Conservation (phyloP, 495 filamentous ascomycete species). For the Monascus purpureus region DNA sequence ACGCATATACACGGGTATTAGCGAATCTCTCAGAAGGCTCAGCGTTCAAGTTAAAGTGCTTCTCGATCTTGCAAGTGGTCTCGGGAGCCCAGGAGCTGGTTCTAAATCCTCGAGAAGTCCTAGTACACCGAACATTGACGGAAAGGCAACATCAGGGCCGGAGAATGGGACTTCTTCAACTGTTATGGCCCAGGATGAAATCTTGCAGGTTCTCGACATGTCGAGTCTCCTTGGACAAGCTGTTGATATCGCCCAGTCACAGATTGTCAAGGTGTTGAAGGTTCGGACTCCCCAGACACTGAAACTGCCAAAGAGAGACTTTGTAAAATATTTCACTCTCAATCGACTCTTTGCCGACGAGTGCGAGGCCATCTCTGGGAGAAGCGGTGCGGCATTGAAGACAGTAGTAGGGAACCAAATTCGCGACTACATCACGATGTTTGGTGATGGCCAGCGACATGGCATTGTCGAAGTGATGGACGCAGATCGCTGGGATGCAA, state of each 20-base stretch:
- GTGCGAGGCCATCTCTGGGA: slow-evolving; percentile 88
- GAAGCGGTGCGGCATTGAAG: slow-evolving; percentile 71
- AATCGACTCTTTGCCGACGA: slow-evolving; percentile 93
- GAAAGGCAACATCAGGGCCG: slow-evolving; percentile 5
- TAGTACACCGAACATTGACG: slow-evolving; percentile 17
- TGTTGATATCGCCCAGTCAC: slow-evolving; percentile 83
- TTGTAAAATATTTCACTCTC: slow-evolving; percentile 83
- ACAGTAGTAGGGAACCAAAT: slow-evolving; percentile 86
- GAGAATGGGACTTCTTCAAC: slow-evolving; percentile 10
- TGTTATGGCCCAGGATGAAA: slow-evolving; percentile 54
- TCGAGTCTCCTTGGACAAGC: slow-evolving; percentile 87
- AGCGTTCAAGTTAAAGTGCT: slow-evolving; percentile 88
- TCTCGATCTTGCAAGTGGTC: slow-evolving; percentile 82
- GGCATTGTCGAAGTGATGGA: slow-evolving; percentile 75
- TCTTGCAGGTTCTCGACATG: slow-evolving; percentile 76
- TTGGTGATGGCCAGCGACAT: slow-evolving; percentile 65
- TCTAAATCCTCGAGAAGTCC: slow-evolving; percentile 35
- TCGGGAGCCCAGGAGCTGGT: slow-evolving; percentile 26
- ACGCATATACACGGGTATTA: slow-evolving; percentile 71
- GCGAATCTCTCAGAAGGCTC: slow-evolving; percentile 72
- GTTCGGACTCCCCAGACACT: slow-evolving; percentile 78
- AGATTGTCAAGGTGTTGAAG: slow-evolving; percentile 81
- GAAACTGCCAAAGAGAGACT: slow-evolving; percentile 57
- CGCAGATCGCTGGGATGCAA: slow-evolving; percentile 76
- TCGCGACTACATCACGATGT: slow-evolving; percentile 66